Base-by-base conservation (phyloP, 2,329 filamentous ascomycete genomes). In the Penicillium vulpinum region DNA sequence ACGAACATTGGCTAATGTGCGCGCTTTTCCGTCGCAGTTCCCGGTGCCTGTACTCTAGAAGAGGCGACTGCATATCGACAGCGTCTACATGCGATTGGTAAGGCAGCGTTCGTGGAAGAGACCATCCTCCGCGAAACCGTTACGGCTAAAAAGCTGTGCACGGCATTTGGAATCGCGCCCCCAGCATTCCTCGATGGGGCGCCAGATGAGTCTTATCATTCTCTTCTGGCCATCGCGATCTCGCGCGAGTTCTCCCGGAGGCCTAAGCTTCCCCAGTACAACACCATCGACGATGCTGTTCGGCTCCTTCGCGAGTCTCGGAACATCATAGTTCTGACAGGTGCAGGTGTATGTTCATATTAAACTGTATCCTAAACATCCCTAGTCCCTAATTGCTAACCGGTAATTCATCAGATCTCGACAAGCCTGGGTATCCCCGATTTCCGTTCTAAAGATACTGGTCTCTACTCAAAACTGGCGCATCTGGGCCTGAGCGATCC, bases 391-490 rank as follows among this genome's bases (percentile, higher is more conserved):
- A 11, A 33, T 10, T 52, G 29, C 48, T 56, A 44, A 56, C 28
- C 9, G 5, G 5, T 38, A 5, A 16, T 16, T 65, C 15, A 44
- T 22, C 60, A 81, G 76, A 97, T 99, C 65, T 97, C 92, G 26
- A 99, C 94, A 0, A 96, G 91, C 50, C 85, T 99, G 21, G 94
- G 94, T 59, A 97, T 99, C 58, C 94, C 94, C 5, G 94, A 99
- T 74, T 99, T 99, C 71, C 88, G 94, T 63, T 97, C 92, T 51
- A 94, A 94, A 74, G 89, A 91, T 68, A 96, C 88, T 1, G 93
- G 93, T 48, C 88, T 97, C 54, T 97, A 97, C 77, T 88, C 91
- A 44, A 88, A 92, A 70, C 81, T 97, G 50, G 87, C 85, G 65
- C 85, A 91, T 67, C 83, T 94, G 58, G 92, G 91, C 7, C 81